phyloP scores from a whole-genome alignment of 495 filamentous ascomycete genomes.

The Aspergillus coremiiformis region DNA sequence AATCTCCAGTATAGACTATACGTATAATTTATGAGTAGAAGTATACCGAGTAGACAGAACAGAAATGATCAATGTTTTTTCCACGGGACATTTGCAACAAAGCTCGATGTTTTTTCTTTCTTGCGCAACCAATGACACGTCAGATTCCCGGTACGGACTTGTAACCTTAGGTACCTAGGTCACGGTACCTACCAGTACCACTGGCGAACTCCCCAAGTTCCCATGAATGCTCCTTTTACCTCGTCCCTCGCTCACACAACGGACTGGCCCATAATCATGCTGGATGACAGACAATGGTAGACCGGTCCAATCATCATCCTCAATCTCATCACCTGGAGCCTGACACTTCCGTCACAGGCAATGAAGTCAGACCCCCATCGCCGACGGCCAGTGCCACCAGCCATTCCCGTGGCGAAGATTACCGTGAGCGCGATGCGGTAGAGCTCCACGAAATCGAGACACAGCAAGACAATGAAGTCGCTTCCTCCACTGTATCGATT shows the following conservation, averaged over 20 bases:
- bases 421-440: conserved; percentile 21
- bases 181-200: no score
- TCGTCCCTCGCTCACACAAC: neutral
- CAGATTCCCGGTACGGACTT: no score
- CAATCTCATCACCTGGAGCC: neutral
- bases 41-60: neutral
- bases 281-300: neutral
- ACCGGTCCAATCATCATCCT: neutral
- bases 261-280: neutral
- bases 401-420: conserved; percentile 10
- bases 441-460: conserved; percentile 34
- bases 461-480: conserved; percentile 16
- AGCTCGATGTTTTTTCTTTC: no score
- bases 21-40: neutral
- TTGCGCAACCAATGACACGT: no score
- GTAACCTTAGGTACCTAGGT: no score
- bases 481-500: conserved; percentile 19
- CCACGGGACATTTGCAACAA: no score
- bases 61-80: no score
- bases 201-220: no score
- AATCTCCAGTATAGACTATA: no score
- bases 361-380: neutral
- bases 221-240: neutral
- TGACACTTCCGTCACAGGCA: neutral
- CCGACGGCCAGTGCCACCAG: neutral